Evolutionary conservation across 352 stramenopile genomes (phyloP).

Genomic region (Phytophthora pinifolia): DNA sequence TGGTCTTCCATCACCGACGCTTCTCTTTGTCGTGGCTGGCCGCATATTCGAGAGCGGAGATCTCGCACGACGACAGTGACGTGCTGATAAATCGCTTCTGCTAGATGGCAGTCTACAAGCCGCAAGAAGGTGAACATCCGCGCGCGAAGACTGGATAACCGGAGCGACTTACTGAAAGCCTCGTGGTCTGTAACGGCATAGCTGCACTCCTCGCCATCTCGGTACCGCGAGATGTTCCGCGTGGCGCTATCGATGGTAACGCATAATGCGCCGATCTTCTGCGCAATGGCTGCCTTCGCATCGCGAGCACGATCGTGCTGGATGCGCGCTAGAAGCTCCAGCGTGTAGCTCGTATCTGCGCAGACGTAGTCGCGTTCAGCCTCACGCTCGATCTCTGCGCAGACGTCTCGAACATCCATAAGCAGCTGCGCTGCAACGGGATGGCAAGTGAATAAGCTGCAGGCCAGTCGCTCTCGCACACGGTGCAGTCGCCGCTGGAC

Average conservation of each 20-base stretch:
- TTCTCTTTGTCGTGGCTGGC: neutral
- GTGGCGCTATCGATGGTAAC: slow-evolving; percentile 18
- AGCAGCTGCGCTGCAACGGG: slow-evolving; percentile 35
- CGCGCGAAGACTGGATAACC: slow-evolving; percentile 39
- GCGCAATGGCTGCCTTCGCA: slow-evolving; percentile 14
- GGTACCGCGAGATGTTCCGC: slow-evolving; percentile 18
- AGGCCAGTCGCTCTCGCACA: slow-evolving; percentile 37
- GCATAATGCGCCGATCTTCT: slow-evolving; percentile 27
- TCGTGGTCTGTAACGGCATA: slow-evolving; percentile 24
- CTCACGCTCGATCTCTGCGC: slow-evolving; percentile 23
- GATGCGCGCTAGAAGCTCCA: slow-evolving; percentile 15
- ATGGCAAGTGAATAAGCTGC: slow-evolving; percentile 57
- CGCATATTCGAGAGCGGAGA: slow-evolving; percentile 41
- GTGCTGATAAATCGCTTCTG: slow-evolving; percentile 48
- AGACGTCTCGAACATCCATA: slow-evolving; percentile 28
- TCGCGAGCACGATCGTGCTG: slow-evolving; percentile 18
- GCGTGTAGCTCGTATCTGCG: slow-evolving; percentile 19
- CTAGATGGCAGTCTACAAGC: slow-evolving; percentile 43
- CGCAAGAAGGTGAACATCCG: slow-evolving; percentile 61
- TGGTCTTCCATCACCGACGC: neutral
- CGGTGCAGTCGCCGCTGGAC: slow-evolving; percentile 44
- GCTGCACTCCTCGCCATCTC: slow-evolving; percentile 7
- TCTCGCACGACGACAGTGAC: slow-evolving; percentile 31
- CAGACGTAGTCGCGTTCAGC: slow-evolving; percentile 13
- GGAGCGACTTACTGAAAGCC: slow-evolving; percentile 27